phyloP scores from a whole-genome alignment of 2,329 filamentous ascomycete genomes.

The Colletotrichum navitas region DNA sequence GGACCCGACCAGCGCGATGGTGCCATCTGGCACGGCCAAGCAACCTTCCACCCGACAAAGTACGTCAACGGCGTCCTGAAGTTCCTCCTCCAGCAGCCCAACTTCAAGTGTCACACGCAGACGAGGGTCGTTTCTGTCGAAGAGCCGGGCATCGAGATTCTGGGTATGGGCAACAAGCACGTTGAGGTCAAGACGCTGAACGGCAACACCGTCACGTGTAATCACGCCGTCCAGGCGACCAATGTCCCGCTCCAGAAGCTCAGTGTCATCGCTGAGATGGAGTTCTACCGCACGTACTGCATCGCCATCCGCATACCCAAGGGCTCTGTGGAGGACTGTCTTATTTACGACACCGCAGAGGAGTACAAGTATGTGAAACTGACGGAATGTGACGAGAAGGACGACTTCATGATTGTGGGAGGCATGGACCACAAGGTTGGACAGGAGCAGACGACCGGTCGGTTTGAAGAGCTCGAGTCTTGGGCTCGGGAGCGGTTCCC shows the following conservation, averaged over 20 bases:
- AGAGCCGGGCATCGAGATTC: conserved; percentile 61
- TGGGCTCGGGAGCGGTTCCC: conserved; percentile 68
- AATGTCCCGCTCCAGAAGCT: conserved; percentile 69
- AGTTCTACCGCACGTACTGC: conserved; percentile 67
- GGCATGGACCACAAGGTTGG: conserved; percentile 72
- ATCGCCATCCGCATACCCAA: conserved; percentile 68
- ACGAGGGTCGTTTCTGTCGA: conserved; percentile 62
- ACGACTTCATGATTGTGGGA: conserved; percentile 68
- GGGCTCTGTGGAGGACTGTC: conserved; percentile 63
- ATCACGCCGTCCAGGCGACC: conserved; percentile 65
- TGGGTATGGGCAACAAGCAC: conserved; percentile 59
- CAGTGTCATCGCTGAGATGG: conserved; percentile 64
- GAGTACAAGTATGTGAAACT: conserved; percentile 68
- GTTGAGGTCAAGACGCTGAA: conserved; percentile 61
- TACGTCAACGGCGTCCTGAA: conserved; percentile 65
- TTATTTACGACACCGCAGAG: conserved; percentile 68
- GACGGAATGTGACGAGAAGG: conserved; percentile 63
- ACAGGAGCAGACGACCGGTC: conserved; percentile 59
- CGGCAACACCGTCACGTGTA: conserved; percentile 61
- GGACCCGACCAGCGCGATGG: conserved; percentile 63
- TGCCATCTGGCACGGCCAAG: conserved; percentile 60
- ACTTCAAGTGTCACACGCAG: conserved; percentile 66
- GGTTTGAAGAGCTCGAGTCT: conserved; percentile 63
- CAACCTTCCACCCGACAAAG: conserved; percentile 68
- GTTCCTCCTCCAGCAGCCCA: conserved; percentile 63